Conservation (phyloP, 495 filamentous ascomycete species). For the Geoglossum glabrum region DNA sequence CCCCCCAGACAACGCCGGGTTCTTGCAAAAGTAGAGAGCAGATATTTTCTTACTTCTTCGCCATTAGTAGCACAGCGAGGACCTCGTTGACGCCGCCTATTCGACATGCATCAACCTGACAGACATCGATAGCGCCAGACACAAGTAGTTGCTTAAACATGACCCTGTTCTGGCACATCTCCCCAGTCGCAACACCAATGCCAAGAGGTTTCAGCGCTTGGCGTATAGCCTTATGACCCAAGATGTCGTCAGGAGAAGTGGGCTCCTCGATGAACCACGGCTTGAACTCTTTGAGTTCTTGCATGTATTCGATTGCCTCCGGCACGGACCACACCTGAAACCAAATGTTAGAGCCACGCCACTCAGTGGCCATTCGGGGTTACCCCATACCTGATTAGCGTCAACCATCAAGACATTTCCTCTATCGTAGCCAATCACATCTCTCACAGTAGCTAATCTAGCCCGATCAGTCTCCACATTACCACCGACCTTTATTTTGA, state of each 20-base stretch:
- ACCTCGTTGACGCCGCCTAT: constrained; percentile 88
- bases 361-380: not conserved
- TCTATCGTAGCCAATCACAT: constrained; percentile 66
- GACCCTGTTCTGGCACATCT: constrained; percentile 93
- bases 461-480: constrained; percentile 47
- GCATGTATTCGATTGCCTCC: constrained; percentile 79
- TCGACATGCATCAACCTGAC: constrained; percentile 82
- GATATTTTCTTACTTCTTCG: constrained; percentile 53
- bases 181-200: constrained; percentile 78
- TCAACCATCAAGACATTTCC: constrained; percentile 89
- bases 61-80: constrained; percentile 74
- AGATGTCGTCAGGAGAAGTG: constrained; percentile 82
- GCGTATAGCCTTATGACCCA: constrained; percentile 68
- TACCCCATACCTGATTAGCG: constrained; percentile 52
- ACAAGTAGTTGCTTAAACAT: constrained; percentile 84
- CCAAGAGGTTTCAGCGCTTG: constrained; percentile 54
- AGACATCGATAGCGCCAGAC: constrained; percentile 61
- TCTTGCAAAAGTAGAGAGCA: too few species aligned
- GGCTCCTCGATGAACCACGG: constrained; percentile 98
- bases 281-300: constrained; percentile 59
- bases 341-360: not conserved
- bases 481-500: constrained; percentile 80
- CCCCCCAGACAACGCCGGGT: too few species aligned
- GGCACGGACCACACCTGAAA: constrained; percentile 65
- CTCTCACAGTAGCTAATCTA: constrained; percentile 52